phyloP scores from a whole-genome alignment of 805 yeast genomes.

The Sugiyamaella qingdaonensis region DNA sequence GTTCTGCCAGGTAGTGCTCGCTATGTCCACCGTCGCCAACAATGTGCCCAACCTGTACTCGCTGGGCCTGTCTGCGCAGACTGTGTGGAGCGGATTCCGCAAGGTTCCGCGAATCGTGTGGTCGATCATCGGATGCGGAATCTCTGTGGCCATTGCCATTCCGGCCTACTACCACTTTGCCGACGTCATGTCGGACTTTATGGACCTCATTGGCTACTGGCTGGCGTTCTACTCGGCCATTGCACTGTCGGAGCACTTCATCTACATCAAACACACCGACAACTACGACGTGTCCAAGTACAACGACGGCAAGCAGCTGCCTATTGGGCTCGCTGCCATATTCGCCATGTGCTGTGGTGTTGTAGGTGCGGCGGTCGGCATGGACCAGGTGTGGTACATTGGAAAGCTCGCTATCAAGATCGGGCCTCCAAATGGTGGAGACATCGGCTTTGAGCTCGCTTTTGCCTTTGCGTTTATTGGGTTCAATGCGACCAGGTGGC shows the following conservation, averaged over 20 bases:
- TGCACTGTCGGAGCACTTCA: slow-evolving; percentile 74
- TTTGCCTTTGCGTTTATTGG: slow-evolving; percentile 61
- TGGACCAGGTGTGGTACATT: slow-evolving; percentile 79
- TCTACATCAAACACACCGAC: slow-evolving; percentile 60
- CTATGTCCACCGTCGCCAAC: slow-evolving; percentile 84
- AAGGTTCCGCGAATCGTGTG: slow-evolving; percentile 78
- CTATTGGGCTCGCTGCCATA: slow-evolving; percentile 74
- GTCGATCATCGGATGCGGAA: slow-evolving; percentile 72
- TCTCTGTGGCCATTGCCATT: slow-evolving; percentile 79
- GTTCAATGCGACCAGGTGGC: slow-evolving; percentile 53
- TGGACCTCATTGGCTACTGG: slow-evolving; percentile 90
- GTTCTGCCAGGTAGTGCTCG: slow-evolving; percentile 79
- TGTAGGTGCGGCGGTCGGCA: slow-evolving; percentile 82
- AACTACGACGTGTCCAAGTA: slow-evolving; percentile 63
- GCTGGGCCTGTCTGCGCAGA: slow-evolving; percentile 79
- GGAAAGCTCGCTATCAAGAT: slow-evolving; percentile 64
- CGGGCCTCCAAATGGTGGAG: slow-evolving; percentile 67
- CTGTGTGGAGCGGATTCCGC: slow-evolving; percentile 70
- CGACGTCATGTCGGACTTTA: slow-evolving; percentile 73
- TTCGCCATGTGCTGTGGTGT: slow-evolving; percentile 77
- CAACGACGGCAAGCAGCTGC: slow-evolving; percentile 54
- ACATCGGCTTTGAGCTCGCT: slow-evolving; percentile 80
- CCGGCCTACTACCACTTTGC: slow-evolving; percentile 79
- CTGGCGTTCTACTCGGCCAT: slow-evolving; percentile 79
- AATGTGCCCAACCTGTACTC: slow-evolving; percentile 95